Base-by-base conservation (phyloP, 2,329 filamentous ascomycete genomes). In the Epichloe gansuensis region DNA sequence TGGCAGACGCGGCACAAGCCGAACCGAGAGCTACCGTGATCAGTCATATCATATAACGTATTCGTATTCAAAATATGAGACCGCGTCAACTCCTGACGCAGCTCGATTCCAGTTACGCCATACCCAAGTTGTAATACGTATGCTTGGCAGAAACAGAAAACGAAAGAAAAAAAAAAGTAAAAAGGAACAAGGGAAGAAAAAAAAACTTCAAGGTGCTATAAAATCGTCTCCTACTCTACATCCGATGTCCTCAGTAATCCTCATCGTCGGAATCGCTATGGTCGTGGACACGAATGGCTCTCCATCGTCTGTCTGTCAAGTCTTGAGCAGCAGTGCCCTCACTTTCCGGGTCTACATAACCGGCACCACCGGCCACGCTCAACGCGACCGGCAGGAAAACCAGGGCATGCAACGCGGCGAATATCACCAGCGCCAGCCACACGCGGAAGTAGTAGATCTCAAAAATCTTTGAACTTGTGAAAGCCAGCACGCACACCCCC, bases 371-470 rank as follows among this genome's bases (percentile, higher is more conserved):
- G 49, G 87, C 76, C 48, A 96, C 74, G 63, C 87, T 94, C 58
- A 98, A 74, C 2, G 87, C 85, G 1, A 97, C 93, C 0, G 93
- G 93, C 60, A 98, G 72, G 66, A 97, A 95, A 7, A 98, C 78
- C 47, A 98, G 74, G 0, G 93, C 89, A 66, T 98, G 93, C 9
- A 84, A 77, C 7, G 88, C 88, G 3, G 90, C 94, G 66, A 95
- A 91, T 9, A 94, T 66, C 11, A 98, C 90, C 51, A 98, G 78
- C 6, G 90, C 85, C 17, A 96, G 73, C 93, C 93, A 98, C 43
- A 98, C 87, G 43, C 93, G 80, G 76, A 98, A 98, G 70, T 98
- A 98, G 71, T 98, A 98, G 53, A 98, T 89, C 72, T 98, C 94
- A 62, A 98, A 98, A 63, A 98, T 98, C 79, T 97, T 98, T 67